Conservation (phyloP, 2,329 filamentous ascomycete genomes). For the Plectosphaerella sp. region DNA sequence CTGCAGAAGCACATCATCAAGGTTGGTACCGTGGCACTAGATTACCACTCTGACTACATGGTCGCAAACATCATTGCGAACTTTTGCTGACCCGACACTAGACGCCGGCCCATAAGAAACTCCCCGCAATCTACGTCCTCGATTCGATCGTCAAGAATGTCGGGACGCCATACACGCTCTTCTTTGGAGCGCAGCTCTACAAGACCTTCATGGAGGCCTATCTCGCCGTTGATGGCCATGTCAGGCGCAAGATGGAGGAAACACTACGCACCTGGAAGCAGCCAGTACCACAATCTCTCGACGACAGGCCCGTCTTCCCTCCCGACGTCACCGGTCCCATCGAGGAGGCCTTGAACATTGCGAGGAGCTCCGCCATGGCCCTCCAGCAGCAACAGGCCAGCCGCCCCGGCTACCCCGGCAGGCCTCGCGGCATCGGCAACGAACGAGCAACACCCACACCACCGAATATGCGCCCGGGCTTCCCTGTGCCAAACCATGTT, state of each 20-base stretch:
- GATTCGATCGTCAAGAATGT: conserved; percentile 99
- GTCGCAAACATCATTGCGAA: neutral
- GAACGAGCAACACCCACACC: conserved; percentile 74
- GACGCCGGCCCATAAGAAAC: conserved; percentile 83
- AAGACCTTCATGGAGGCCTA: conserved; percentile 97
- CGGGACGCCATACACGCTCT: conserved; percentile 93
- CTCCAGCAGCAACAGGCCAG: conserved; percentile 48
- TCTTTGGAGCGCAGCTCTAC: conserved; percentile 88
- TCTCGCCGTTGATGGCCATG: conserved; percentile 75
- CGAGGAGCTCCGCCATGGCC: conserved; percentile 52
- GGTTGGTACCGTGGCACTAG: conserved; percentile 56
- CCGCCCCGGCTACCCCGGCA: conserved; percentile 2
- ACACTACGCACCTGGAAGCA: conserved; percentile 99
- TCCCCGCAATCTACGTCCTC: conserved; percentile 94
- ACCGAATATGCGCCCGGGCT: conserved; percentile 43
- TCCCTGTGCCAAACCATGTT: conserved; percentile 28
- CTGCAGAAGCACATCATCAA: conserved; percentile 90
- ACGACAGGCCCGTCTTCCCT: conserved; percentile 87
- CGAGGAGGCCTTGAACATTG: conserved; percentile 90
- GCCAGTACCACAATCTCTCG: conserved; percentile 87
- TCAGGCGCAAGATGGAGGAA: conserved; percentile 89
- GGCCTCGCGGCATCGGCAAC: conserved; percentile 32
- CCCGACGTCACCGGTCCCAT: conserved; percentile 84
- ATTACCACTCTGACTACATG: neutral
- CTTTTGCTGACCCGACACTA: conserved; percentile 41